phyloP scores from a whole-genome alignment of 805 yeast species.

The Metschnikowia hibisci region DNA sequence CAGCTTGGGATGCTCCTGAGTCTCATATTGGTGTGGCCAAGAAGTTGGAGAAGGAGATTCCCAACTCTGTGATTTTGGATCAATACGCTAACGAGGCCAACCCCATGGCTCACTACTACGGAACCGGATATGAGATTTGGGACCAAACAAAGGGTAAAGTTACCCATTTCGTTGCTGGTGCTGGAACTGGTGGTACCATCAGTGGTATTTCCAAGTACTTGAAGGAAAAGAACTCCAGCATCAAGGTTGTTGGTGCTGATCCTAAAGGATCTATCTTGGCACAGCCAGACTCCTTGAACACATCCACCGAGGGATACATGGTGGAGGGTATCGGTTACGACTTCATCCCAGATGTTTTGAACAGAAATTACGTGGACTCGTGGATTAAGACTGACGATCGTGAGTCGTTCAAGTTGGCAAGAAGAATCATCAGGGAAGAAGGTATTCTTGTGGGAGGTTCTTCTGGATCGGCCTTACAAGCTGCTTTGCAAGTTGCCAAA shows the following conservation, averaged over 20 bases:
- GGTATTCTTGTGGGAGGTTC: conserved; percentile 91
- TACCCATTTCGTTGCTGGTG: conserved; percentile 80
- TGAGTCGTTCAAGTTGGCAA: conserved; percentile 73
- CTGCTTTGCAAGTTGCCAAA: conserved; percentile 65
- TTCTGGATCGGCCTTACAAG: conserved; percentile 79
- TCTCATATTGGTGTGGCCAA: conserved; percentile 86
- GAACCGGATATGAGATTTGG: conserved; percentile 85
- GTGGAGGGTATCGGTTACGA: conserved; percentile 93
- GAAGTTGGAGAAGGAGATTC: conserved; percentile 75
- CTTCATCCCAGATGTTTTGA: conserved; percentile 76
- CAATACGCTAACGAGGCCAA: conserved; percentile 77
- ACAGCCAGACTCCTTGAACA: conserved; percentile 67
- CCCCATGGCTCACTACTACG: conserved; percentile 79
- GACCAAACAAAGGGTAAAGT: conserved; percentile 70
- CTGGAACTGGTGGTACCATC: conserved; percentile 96
- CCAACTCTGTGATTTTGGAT: conserved; percentile 78
- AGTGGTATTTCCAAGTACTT: conserved; percentile 83
- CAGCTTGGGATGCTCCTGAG: conserved; percentile 91
- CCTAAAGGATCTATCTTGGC: conserved; percentile 86
- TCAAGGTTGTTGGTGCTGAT: conserved; percentile 74
- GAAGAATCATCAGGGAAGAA: conserved; percentile 79
- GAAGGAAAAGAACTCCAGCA: conserved; percentile 62
- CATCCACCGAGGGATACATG: conserved; percentile 55
- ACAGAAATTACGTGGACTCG: conserved; percentile 59
- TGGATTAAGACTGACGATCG: conserved; percentile 88